These are phyloP conservation scores for Hirschfeldia incana DNA, from an alignment of 345 rosid species.

Conservation along the genomic window DNA sequence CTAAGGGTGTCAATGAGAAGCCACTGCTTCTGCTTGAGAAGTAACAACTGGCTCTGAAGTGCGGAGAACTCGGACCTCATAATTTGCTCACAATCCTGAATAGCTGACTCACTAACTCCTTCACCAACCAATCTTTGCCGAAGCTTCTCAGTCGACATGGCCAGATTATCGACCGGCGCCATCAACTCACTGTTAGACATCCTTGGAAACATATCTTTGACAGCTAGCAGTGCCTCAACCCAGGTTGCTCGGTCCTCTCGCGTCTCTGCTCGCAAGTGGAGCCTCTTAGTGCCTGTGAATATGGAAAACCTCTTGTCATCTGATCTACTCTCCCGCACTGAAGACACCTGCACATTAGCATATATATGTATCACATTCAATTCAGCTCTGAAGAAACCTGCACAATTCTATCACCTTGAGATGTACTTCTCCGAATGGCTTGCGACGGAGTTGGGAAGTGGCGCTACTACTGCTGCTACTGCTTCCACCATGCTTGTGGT, in stretches of 20 bases:
- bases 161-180: constrained; percentile 61
- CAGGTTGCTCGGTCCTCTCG: constrained; percentile 76
- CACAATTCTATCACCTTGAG: constrained; percentile 61
- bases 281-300: constrained; percentile 86
- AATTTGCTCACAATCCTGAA: constrained; percentile 88
- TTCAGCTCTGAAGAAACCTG: neutral
- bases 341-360: constrained; percentile 48
- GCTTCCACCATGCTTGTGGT: constrained; percentile 20
- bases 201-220: constrained; percentile 93
- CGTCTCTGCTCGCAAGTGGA: constrained; percentile 83
- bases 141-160: constrained; percentile 72
- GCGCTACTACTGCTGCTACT: no score
- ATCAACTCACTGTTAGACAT: constrained; percentile 88
- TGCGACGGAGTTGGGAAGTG: constrained; percentile 44
- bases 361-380: neutral
- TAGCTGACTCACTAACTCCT: constrained; percentile 69
- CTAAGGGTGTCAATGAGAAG: constrained; percentile 79
- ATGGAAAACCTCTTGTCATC: constrained; percentile 96
- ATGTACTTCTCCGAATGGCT: constrained; percentile 94
- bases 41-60: constrained; percentile 66
- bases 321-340: constrained; percentile 82
- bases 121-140: constrained; percentile 70
- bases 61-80: constrained; percentile 75
- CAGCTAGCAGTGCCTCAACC: constrained; percentile 89
- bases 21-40: constrained; percentile 88